Percentiles rank a stretch among this genome's conserved stretches.
Evolutionary conservation across 768 basidiomycete species (phyloP).

Genomic region (Suillus subluteus): DNA sequence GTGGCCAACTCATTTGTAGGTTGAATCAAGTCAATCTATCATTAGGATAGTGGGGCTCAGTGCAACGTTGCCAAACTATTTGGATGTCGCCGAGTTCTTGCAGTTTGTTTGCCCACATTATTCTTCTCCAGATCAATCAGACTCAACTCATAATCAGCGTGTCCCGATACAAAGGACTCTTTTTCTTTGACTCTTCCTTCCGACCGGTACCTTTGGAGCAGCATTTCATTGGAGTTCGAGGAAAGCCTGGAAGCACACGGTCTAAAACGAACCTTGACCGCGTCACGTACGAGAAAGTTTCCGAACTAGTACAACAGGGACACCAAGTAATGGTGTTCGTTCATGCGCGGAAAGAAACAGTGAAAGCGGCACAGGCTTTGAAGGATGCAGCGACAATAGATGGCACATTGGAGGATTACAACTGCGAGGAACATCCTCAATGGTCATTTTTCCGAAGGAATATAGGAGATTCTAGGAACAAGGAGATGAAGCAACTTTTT

Average conservation of each 20-base stretch:
- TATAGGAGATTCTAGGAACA: slow-evolving; percentile 83
- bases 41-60: slow-evolving; percentile 96
- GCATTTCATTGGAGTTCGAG: slow-evolving; percentile 92
- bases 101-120: slow-evolving; percentile 50
- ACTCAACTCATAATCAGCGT: slow-evolving; percentile 54
- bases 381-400: slow-evolving; percentile 77
- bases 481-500: slow-evolving; percentile 96
- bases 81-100: slow-evolving; percentile 94
- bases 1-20: slow-evolving; percentile 46
- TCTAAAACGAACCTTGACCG: slow-evolving; percentile 87
- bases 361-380: slow-evolving; percentile 83
- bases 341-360: slow-evolving; percentile 97
- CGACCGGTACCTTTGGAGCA: slow-evolving; percentile 96
- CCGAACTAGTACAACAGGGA: slow-evolving; percentile 83
- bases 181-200: slow-evolving; percentile 98
- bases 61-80: slow-evolving; percentile 95
- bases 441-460: slow-evolving; percentile 76
- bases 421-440: slow-evolving; percentile 78
- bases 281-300: slow-evolving; percentile 89
- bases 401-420: slow-evolving; percentile 76
- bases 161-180: slow-evolving; percentile 82
- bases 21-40: slow-evolving; percentile 94
- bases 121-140: not conserved
- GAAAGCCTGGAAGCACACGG: slow-evolving; percentile 74
- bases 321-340: slow-evolving; percentile 99